Evolutionary conservation across 768 basidiomycete species (phyloP), one percentile per base, ranked within the genome.

Genomic region (Scleroderma bovista): DNA sequence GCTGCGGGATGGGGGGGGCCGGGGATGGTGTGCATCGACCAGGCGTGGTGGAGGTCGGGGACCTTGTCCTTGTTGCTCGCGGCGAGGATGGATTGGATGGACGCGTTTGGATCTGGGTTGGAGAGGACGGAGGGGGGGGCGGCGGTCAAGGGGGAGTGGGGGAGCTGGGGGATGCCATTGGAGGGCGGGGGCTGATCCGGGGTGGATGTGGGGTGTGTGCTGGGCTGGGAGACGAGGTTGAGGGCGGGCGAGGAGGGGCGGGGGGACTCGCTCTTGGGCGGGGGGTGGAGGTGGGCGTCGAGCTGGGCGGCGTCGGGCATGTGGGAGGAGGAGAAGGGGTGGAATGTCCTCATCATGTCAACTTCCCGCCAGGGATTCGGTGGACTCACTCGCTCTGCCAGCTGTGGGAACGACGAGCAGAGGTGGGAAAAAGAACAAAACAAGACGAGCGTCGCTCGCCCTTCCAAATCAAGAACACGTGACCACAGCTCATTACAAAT

Each of bases 351-450:
- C 70, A 71, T 71, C 62, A 68, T 64, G 9, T 29, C 62, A 53
- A 57, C 69, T 71, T 66, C 72, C 70, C 66, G 71, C 60, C 64
- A 63, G 61, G 66, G 67, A 66, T 66, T 60, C 59, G 58, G 62
- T 44, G 64, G 66, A 44, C 46, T 65, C 65, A 61, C 60, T n/a
- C n/a, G n/a, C n/a, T n/a, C n/a, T 64, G 65, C 62, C 63, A 61
- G 67, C 70, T 75, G 73, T 75, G 73, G 73, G 74, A 75, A 75
- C 65, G 55, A 58, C 58, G 56, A 62, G 57, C 63, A 62, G 61
- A 69, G 68, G 72, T 75, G 73, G 74, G 73, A 74, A 74, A 72
- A 75, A 43, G 73, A 54, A 53, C 58, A 48, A 8, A 41, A 13
- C 13, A 51, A 29, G 10, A 31, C 9, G 33, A 31, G 31, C 3